These are phyloP conservation scores for Alternaria infectoria DNA, from an alignment of 2,329 filamentous ascomycete species.

Conservation along the genomic window DNA sequence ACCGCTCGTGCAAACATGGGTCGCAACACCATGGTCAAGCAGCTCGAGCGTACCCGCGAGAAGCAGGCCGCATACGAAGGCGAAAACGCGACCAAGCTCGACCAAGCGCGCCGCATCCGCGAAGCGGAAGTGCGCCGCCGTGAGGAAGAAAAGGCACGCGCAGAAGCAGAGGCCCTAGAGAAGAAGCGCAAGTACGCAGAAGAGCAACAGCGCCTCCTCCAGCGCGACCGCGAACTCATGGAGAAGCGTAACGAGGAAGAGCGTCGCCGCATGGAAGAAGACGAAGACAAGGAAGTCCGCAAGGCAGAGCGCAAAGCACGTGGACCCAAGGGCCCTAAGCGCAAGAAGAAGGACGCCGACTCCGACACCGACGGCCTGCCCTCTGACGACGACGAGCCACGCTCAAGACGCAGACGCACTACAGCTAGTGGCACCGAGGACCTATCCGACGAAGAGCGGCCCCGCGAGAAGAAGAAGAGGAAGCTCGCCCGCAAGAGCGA, in stretches of 20 bases:
- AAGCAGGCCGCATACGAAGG: constrained; percentile 91
- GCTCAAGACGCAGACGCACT: constrained; percentile 44
- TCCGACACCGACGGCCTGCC: constrained; percentile 53
- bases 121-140: constrained; percentile 79
- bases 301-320: constrained; percentile 66
- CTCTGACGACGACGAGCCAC: constrained; percentile 47
- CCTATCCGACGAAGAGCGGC: constrained; percentile 64
- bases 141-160: constrained; percentile 75
- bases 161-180: constrained; percentile 73
- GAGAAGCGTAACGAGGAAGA: constrained; percentile 76
- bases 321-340: constrained; percentile 50
- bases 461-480: constrained; percentile 67
- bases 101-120: constrained; percentile 77
- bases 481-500: constrained; percentile 62
- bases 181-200: constrained; percentile 82
- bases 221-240: constrained; percentile 73
- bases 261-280: constrained; percentile 63
- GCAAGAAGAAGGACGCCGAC: constrained; percentile 68
- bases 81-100: constrained; percentile 86
- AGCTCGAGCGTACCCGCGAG: constrained; percentile 83
- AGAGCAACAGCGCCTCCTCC: constrained; percentile 81
- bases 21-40: constrained; percentile 89
- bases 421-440: constrained; percentile 50
- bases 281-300: constrained; percentile 80
- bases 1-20: constrained; percentile 98